phyloP scores from a whole-genome alignment of 805 yeast species.

The Hanseniaspora lachancei region DNA sequence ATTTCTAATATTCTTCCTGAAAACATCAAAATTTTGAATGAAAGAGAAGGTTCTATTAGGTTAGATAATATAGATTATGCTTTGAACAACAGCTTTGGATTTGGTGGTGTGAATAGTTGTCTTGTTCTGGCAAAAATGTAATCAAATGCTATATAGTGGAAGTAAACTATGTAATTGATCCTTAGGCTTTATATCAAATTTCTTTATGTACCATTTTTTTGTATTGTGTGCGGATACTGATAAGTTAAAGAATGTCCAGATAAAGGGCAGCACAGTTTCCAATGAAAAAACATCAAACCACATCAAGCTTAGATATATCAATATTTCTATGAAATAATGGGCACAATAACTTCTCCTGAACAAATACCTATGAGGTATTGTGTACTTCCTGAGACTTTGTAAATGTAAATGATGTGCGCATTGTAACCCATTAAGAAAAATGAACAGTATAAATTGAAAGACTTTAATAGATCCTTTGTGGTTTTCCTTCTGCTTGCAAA shows the following conservation, averaged over 20 bases:
- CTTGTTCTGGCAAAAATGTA: constrained; percentile 27
- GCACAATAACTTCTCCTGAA: constrained; percentile 46
- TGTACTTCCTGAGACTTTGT: constrained; percentile 40
- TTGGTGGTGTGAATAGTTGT: constrained; percentile 89
- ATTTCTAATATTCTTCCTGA: constrained; percentile 26
- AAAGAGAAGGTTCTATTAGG: constrained; percentile 31
- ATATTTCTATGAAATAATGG: constrained; percentile 56
- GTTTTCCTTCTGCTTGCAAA: constrained; percentile 18
- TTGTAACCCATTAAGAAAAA: constrained; percentile 23
- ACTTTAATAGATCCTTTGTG: constrained; percentile 10
- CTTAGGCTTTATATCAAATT: not conserved
- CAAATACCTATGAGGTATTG: constrained; percentile 39
- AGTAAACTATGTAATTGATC: constrained; percentile 1
- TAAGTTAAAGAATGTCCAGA: constrained; percentile 8
- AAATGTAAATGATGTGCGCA: constrained; percentile 36
- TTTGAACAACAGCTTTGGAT: constrained; percentile 84
- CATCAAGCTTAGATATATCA: constrained; percentile 31
- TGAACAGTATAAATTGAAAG: constrained; percentile 17
- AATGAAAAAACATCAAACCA: not conserved
- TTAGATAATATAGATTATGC: constrained; percentile 41
- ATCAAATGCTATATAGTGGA: constrained; percentile 22
- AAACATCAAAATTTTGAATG: constrained; percentile 35
- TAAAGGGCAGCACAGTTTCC: not conserved
- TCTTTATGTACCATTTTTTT: constrained; percentile 3
- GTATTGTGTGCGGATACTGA: constrained; percentile 4